phyloP scores from a whole-genome alignment of 345 rosid species.

The Viola odorata region DNA sequence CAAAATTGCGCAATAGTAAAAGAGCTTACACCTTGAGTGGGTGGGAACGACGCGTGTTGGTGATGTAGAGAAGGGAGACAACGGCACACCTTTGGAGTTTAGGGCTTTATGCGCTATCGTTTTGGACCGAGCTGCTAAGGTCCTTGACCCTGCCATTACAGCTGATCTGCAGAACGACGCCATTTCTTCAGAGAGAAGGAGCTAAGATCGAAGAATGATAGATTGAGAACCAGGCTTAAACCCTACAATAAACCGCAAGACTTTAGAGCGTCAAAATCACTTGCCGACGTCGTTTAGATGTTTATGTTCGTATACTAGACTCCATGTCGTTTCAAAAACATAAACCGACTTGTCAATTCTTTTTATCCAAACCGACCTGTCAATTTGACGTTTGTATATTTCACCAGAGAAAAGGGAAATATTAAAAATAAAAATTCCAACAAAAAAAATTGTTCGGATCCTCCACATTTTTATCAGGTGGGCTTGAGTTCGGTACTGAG shows the following conservation, averaged over 20 bases:
- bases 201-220: not conserved
- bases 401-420: too few species aligned
- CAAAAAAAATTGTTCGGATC: not conserved
- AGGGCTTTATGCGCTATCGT: constrained; percentile 22
- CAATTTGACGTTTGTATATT: too few species aligned
- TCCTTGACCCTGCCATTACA: constrained; percentile 29
- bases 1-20: not conserved
- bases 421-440: too few species aligned
- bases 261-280: not conserved
- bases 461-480: constrained; percentile 1
- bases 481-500: not conserved
- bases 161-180: constrained; percentile 41
- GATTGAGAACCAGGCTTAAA: constrained; percentile 15
- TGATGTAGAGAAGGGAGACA: constrained; percentile 34
- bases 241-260: constrained; percentile 16
- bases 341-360: not conserved
- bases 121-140: constrained; percentile 31
- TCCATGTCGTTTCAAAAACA: not conserved
- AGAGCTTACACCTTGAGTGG: constrained; percentile 42
- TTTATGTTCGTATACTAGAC: too few species aligned
- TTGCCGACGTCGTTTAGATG: too few species aligned
- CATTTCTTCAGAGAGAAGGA: constrained; percentile 20
- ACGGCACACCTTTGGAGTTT: constrained; percentile 9
- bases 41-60: constrained; percentile 28
- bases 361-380: too few species aligned